Percentiles rank a stretch among this genome's conserved stretches.
Conservation (phyloP, 2,329 filamentous ascomycete species). For the Fusarium luffae region DNA sequence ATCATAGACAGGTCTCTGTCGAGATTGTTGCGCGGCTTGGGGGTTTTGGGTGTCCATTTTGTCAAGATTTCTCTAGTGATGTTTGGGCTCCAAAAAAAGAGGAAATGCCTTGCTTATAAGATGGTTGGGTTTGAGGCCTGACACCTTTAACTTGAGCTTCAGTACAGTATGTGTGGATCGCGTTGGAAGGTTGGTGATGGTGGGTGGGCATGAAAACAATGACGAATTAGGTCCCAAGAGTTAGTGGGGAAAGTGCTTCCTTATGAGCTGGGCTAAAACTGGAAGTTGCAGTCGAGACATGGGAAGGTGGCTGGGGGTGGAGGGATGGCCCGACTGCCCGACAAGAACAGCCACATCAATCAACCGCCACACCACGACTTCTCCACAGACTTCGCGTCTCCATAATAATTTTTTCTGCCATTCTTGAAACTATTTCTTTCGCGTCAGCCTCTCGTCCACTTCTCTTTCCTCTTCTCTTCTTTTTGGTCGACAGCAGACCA, state of each 20-base stretch:
- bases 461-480: conserved; percentile 17
- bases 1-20: conserved; percentile 76
- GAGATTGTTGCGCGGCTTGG: conserved; percentile 64
- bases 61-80: conserved; percentile 6
- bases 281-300: not conserved
- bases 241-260: not conserved
- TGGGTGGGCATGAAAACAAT: conserved; percentile 7
- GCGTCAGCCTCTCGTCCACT: conserved; percentile 28
- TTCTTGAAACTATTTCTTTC: conserved; percentile 34
- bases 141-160: conserved; percentile 7
- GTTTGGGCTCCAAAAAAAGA: not conserved
- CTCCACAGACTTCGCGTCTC: conserved; percentile 4
- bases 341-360: not conserved
- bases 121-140: conserved; percentile 5
- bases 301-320: not conserved
- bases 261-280: not conserved
- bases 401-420: conserved; percentile 34
- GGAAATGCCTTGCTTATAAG: conserved; percentile 2
- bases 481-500: conserved; percentile 44
- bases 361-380: not conserved
- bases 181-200: conserved; percentile 3
- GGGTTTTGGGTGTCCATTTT: conserved; percentile 57
- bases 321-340: not conserved
- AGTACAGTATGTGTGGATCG: conserved; percentile 5
- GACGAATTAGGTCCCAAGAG: conserved; percentile 2